Evolutionary conservation across 75 land plant species (phyloP).

Genomic region (Sequoiadendron giganteum): DNA sequence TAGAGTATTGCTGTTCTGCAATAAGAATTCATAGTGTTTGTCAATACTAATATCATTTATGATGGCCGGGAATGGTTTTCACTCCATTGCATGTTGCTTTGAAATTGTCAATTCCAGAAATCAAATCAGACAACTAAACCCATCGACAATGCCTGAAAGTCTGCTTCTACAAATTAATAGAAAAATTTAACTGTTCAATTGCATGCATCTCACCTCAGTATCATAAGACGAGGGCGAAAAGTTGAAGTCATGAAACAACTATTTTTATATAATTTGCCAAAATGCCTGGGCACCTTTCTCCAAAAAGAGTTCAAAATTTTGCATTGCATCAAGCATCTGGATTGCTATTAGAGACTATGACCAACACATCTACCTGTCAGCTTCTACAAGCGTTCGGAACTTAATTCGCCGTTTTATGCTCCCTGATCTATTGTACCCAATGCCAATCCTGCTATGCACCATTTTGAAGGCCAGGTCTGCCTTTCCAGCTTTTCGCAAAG

Average conservation of each 20-base stretch:
- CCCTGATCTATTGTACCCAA: constrained; percentile 57
- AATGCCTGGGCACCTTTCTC: background rate
- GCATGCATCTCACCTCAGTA: background rate
- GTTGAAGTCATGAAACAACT: background rate
- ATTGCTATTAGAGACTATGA: background rate
- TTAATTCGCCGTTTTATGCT: constrained; percentile 63
- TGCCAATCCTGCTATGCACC: constrained; percentile 66
- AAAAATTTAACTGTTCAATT: background rate
- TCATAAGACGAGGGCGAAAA: background rate
- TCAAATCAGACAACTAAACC: background rate
- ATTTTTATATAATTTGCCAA: background rate
- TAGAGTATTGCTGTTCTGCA: background rate
- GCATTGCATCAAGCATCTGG: background rate
- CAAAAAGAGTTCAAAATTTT: background rate
- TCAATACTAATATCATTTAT: background rate
- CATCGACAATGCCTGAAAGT: background rate
- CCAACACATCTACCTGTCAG: background rate
- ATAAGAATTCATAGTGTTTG: background rate
- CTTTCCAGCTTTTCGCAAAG: constrained; percentile 71
- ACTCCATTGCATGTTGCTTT: background rate
- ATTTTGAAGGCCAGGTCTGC: constrained; percentile 61
- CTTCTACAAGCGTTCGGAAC: constrained; percentile 42
- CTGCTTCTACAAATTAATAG: background rate
- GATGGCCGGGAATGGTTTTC: background rate
- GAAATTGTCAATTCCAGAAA: background rate